Conservation (phyloP, 106 monocot genomes). For the Cymbidium sinense region DNA sequence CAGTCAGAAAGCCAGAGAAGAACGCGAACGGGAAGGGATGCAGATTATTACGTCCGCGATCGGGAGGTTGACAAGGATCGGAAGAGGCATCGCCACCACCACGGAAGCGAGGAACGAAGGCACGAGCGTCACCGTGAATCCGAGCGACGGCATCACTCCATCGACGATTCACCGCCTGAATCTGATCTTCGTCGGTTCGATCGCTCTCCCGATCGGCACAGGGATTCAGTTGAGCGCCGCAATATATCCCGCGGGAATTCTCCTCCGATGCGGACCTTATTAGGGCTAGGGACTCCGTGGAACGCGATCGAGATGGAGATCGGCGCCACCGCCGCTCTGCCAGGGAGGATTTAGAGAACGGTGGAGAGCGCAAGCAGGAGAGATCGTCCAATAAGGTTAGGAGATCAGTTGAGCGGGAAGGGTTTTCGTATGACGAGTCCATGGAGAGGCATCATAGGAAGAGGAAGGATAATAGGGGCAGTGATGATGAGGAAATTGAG, state of each 20-base stretch:
- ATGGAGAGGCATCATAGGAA: slow-evolving; percentile 2
- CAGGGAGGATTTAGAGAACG: slow-evolving; percentile 7
- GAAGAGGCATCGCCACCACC: slow-evolving; percentile 6
- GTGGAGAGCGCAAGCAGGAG: background rate
- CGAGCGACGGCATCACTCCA: background rate
- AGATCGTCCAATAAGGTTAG: background rate
- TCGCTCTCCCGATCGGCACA: slow-evolving; percentile 2
- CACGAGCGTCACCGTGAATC: slow-evolving; percentile 1
- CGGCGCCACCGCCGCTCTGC: background rate
- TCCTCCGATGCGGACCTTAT: background rate
- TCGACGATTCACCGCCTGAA: background rate
- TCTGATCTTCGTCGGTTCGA: background rate
- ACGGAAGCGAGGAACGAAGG: background rate
- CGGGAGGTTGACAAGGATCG: background rate
- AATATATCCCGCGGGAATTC: background rate
- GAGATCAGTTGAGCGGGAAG: slow-evolving; percentile 8
- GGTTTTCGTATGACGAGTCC: background rate
- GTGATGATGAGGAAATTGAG: slow-evolving; percentile 1
- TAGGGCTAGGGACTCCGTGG: background rate
- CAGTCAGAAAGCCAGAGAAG: slow-evolving; percentile 6
- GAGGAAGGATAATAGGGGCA: slow-evolving; percentile 1
- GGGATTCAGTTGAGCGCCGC: slow-evolving; percentile 5
- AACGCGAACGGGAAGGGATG: slow-evolving; percentile 1
- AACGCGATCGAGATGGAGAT: slow-evolving; percentile 5
- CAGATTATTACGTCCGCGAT: background rate